Percentiles rank a stretch among this genome's conserved stretches.
Conservation (phyloP, 495 filamentous ascomycete species). For the Penicillium samsonianum region DNA sequence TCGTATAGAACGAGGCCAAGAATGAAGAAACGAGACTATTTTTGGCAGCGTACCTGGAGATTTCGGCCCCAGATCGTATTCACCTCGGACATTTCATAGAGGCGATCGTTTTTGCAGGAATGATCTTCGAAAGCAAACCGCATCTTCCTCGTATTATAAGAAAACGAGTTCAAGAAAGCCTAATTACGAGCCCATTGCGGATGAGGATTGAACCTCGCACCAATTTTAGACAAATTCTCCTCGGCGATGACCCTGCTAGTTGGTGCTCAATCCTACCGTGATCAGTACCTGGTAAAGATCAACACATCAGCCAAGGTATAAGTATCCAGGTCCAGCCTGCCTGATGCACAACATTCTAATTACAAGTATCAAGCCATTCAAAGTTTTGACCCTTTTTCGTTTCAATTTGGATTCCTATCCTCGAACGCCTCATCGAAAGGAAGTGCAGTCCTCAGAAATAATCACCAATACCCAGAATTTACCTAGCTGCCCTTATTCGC, state of each 20-base stretch:
- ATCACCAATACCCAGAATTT: background rate
- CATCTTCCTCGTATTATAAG: slow-evolving; percentile 15
- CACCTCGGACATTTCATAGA: background rate
- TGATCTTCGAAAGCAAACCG: slow-evolving; percentile 11
- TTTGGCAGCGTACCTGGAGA: slow-evolving; percentile 7
- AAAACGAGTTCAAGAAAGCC: slow-evolving; percentile 6
- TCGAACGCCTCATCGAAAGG: background rate
- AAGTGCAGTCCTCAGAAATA: background rate
- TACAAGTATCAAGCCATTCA: slow-evolving; percentile 3
- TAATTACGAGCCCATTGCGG: slow-evolving; percentile 6
- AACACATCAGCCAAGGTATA: slow-evolving; percentile 9
- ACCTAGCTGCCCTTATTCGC: too few species aligned
- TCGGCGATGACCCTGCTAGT: too few species aligned
- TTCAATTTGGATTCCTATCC: background rate
- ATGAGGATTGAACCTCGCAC: slow-evolving; percentile 3
- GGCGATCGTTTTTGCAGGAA: slow-evolving; percentile 6
- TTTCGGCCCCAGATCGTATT: slow-evolving; percentile 14
- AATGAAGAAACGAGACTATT: slow-evolving; percentile 15
- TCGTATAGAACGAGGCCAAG: background rate
- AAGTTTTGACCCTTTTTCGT: slow-evolving; percentile 1
- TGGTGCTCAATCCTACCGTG: too few species aligned
- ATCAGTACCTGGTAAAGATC: slow-evolving; percentile 11
- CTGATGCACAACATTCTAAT: slow-evolving; percentile 1
- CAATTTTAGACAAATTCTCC: slow-evolving; percentile 9
- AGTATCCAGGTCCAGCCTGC: slow-evolving; percentile 6